A percentile compares a stretch with the other conserved stretches of the same genome.
phyloP scores from a whole-genome alignment of 176 grass and related monocot genomes.

The Tillandsia leiboldiana region DNA sequence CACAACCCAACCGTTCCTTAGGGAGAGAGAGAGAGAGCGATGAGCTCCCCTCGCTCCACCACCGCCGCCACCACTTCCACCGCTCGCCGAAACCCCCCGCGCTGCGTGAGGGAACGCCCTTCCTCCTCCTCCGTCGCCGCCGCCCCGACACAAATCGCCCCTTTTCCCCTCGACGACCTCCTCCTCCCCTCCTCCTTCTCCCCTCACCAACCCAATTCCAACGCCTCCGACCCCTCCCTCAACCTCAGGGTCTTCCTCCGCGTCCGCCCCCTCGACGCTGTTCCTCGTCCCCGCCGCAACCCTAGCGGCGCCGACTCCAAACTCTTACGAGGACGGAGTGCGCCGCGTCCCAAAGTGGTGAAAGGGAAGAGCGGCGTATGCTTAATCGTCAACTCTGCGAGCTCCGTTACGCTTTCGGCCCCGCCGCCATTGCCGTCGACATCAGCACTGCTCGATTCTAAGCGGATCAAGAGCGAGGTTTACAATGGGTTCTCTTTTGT shows the following conservation, averaged over 20 bases:
- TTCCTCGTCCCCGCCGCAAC: constrained; percentile 5
- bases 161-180: constrained; percentile 21
- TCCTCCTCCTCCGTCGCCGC: neutral
- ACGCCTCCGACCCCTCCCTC: neutral
- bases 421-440: constrained; percentile 36
- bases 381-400: constrained; percentile 40
- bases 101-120: constrained; percentile 31
- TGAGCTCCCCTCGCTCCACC: neutral
- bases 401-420: constrained; percentile 54
- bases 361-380: constrained; percentile 33
- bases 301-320: neutral
- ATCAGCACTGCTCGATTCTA: constrained; percentile 16
- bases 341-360: constrained; percentile 14
- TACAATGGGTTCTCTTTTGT: constrained; percentile 79
- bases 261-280: constrained; percentile 42
- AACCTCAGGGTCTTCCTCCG: constrained; percentile 76
- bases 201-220: constrained; percentile 3
- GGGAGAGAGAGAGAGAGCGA: neutral
- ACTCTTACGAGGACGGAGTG: constrained; percentile 8
- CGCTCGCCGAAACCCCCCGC: constrained; percentile 49
- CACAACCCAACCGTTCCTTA: neutral
- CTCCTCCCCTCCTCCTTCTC: neutral
- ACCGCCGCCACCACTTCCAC: constrained; percentile 21
- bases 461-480: constrained; percentile 51
- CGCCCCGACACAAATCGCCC: neutral